These are phyloP conservation scores for Cyphellophora attinorum DNA, from an alignment of 2,329 filamentous ascomycete species.

Conservation along the genomic window DNA sequence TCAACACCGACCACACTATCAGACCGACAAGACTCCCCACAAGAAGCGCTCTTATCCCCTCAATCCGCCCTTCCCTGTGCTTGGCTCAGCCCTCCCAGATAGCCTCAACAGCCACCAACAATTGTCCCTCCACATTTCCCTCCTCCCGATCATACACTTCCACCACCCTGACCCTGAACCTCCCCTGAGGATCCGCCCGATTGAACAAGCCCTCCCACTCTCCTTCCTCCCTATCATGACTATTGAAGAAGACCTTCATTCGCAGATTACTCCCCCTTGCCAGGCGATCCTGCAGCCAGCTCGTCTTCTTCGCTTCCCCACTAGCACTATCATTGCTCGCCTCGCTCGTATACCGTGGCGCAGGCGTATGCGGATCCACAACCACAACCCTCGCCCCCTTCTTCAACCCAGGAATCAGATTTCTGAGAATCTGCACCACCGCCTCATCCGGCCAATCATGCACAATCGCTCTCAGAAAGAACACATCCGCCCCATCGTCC, in stretches of 20 bases:
- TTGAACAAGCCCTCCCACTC: constrained; percentile 40
- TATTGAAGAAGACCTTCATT: constrained; percentile 45
- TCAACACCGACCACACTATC: too few relatives aligned
- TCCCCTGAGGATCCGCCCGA: constrained; percentile 26
- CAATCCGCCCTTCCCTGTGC: too few relatives aligned
- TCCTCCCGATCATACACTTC: neutral
- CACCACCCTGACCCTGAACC: neutral
- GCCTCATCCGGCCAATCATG: constrained; percentile 53
- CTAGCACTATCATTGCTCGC: constrained; percentile 14
- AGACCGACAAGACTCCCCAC: too few relatives aligned
- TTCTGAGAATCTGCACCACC: constrained; percentile 38
- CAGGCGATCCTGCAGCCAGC: constrained; percentile 3
- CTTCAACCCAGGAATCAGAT: constrained; percentile 46
- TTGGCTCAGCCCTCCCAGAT: too few relatives aligned
- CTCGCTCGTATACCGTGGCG: constrained; percentile 19
- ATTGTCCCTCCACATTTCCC: neutral
- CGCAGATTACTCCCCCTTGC: constrained; percentile 7
- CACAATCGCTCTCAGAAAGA: constrained; percentile 51
- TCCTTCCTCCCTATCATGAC: constrained; percentile 39
- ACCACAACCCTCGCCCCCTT: constrained; percentile 41
- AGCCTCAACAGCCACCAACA: neutral
- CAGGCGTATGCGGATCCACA: constrained; percentile 19
- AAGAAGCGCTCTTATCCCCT: too few relatives aligned
- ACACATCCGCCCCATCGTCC: constrained; percentile 48
- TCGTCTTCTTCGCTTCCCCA: constrained; percentile 5